Evolutionary conservation across 2,329 filamentous ascomycete genomes (phyloP).

Genomic region (Plectosphaerella sp.): DNA sequence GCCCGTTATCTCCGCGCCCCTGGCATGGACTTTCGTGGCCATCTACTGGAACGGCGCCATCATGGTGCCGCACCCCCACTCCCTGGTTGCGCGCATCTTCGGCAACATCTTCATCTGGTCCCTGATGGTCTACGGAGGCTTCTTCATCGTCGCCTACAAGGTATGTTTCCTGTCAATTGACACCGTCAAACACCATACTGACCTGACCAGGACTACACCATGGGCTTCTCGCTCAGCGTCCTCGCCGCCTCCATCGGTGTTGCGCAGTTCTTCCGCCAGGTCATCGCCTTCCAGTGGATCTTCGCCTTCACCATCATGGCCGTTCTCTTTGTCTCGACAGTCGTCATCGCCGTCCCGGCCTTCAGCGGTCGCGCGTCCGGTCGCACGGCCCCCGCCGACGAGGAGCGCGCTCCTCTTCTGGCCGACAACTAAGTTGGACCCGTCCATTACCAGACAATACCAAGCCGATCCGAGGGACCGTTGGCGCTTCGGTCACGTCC

Average conservation of each 20-base stretch:
- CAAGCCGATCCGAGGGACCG: neutral
- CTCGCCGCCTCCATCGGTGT: conserved; percentile 72
- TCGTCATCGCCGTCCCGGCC: conserved; percentile 60
- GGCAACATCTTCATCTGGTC: conserved; percentile 89
- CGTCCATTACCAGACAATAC: neutral
- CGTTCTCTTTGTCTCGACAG: conserved; percentile 64
- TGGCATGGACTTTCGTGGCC: conserved; percentile 82
- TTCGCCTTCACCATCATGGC: conserved; percentile 83
- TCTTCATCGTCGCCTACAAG: conserved; percentile 72
- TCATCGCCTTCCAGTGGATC: conserved; percentile 85
- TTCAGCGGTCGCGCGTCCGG: conserved; percentile 56
- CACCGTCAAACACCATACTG: neutral
- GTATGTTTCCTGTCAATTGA: conserved; percentile 31
- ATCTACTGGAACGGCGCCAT: conserved; percentile 88
- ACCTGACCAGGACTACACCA: conserved; percentile 57
- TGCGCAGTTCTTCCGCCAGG: conserved; percentile 67
- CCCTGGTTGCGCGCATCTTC: conserved; percentile 68
- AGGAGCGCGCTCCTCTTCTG: conserved; percentile 59
- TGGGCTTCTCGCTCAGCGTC: conserved; percentile 74
- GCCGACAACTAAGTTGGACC: conserved; percentile 31
- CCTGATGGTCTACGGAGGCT: conserved; percentile 69
- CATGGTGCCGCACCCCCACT: conserved; percentile 65
- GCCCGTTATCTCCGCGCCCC: conserved; percentile 69
- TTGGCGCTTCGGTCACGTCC: too few relatives aligned
- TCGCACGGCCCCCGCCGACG: conserved; percentile 36